Evolutionary conservation across 129 eudicot genomes (phyloP).

Genomic region (Flaveria sonorensis): DNA sequence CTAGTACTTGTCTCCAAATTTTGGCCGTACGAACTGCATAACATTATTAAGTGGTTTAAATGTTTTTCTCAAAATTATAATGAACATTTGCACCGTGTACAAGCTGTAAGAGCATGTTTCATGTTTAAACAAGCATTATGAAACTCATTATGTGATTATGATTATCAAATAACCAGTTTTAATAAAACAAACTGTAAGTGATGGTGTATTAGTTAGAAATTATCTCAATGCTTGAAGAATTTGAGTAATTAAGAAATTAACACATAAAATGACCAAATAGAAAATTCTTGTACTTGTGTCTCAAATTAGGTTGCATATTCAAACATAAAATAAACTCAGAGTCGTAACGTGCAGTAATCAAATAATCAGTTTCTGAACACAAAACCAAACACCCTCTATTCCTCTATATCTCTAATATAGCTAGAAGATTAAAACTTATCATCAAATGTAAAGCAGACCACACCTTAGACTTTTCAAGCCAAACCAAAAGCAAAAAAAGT

Average conservation of each 20-base stretch:
- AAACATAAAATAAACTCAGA: background rate
- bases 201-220: background rate
- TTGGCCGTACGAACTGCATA: constrained; percentile 83
- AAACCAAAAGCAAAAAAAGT: constrained; percentile 89
- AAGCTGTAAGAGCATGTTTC: background rate
- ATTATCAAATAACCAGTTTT: background rate
- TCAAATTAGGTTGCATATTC: background rate
- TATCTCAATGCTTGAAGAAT: background rate
- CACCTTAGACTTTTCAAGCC: constrained; percentile 80
- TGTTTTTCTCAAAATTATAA: background rate
- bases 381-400: background rate
- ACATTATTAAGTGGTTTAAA: constrained; percentile 8
- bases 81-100: background rate
- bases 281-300: background rate
- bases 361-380: background rate
- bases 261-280: background rate
- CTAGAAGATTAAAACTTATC: background rate
- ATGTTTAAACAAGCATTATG: background rate
- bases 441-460: background rate
- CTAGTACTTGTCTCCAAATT: constrained; percentile 55
- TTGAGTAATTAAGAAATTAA: background rate
- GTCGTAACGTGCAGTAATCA: background rate
- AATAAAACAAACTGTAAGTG: background rate
- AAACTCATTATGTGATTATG: background rate
- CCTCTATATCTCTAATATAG: background rate